Conservation (phyloP, 495 filamentous ascomycete species). For the Chaetomium fimeti region DNA sequence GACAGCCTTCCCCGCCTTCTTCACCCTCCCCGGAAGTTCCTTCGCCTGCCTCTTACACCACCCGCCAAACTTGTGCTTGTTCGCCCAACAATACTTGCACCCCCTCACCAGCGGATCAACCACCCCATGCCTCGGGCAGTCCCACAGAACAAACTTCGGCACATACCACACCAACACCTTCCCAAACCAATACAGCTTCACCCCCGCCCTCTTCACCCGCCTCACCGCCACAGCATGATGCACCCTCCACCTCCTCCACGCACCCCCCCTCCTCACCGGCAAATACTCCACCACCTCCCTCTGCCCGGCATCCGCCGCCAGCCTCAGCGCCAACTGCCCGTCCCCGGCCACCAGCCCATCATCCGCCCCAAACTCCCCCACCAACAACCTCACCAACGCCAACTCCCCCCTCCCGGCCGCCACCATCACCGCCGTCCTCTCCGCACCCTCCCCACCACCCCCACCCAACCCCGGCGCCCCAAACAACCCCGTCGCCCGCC, state of each 20-base stretch:
- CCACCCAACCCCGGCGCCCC: background rate
- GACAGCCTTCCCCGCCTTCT: slow-evolving; percentile 22
- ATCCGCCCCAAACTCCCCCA: slow-evolving; percentile 30
- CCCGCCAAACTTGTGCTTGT: slow-evolving; percentile 32
- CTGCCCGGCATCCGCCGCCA: slow-evolving; percentile 33
- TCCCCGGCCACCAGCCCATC: slow-evolving; percentile 35
- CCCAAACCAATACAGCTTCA: slow-evolving; percentile 27
- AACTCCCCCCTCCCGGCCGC: slow-evolving; percentile 32
- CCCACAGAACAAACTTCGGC: slow-evolving; percentile 35
- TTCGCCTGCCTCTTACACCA: slow-evolving; percentile 27
- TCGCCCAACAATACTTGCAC: slow-evolving; percentile 32
- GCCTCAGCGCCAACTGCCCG: slow-evolving; percentile 34
- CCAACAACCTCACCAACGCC: slow-evolving; percentile 29
- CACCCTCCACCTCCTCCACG: slow-evolving; percentile 32
- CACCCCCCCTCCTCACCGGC: slow-evolving; percentile 35
- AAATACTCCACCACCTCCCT: slow-evolving; percentile 36
- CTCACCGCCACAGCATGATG: slow-evolving; percentile 27
- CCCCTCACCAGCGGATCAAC: slow-evolving; percentile 25
- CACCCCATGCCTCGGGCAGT: slow-evolving; percentile 34
- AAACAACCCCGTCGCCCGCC: background rate
- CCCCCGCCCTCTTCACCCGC: slow-evolving; percentile 25
- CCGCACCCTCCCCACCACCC: background rate
- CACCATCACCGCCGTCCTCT: slow-evolving; percentile 38
- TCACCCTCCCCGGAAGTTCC: slow-evolving; percentile 21
- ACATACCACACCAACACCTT: slow-evolving; percentile 34